Conservation (phyloP, 352 stramenopile species). For the Phytophthora hybrid region DNA sequence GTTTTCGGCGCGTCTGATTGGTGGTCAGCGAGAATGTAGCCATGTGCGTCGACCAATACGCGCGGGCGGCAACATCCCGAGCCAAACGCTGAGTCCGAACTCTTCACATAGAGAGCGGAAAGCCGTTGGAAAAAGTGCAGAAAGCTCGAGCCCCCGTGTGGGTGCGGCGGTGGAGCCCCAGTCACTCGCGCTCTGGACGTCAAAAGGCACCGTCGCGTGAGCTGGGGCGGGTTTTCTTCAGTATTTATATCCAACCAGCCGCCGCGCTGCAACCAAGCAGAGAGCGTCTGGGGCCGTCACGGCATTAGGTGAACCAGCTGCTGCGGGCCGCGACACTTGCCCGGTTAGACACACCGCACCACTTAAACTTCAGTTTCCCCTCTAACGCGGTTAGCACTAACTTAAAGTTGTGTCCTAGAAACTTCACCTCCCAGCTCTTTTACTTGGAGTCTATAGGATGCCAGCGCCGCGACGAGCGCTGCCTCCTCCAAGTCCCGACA, state of each 20-base stretch:
- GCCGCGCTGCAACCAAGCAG: background rate
- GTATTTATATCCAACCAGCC: slow-evolving; percentile 26
- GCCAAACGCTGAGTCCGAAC: slow-evolving; percentile 29
- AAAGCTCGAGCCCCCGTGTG: slow-evolving; percentile 31
- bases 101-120: slow-evolving; percentile 44
- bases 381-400: background rate
- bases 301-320: slow-evolving; percentile 10
- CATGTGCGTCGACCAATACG: slow-evolving; percentile 1
- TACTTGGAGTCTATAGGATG: slow-evolving; percentile 31
- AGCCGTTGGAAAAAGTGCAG: slow-evolving; percentile 53
- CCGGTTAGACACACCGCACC: background rate
- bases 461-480: slow-evolving; percentile 33
- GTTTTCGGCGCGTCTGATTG: background rate
- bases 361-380: background rate
- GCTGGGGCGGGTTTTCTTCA: slow-evolving; percentile 5
- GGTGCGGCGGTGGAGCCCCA: background rate
- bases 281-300: slow-evolving; percentile 3
- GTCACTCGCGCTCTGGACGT: slow-evolving; percentile 22
- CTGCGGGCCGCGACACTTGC: background rate
- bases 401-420: background rate
- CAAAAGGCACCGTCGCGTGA: slow-evolving; percentile 8
- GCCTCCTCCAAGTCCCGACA: slow-evolving; percentile 25
- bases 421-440: slow-evolving; percentile 2
- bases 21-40: slow-evolving; percentile 3
- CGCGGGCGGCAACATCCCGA: background rate